A percentile compares a stretch with the other conserved stretches of the same genome.
Conservation (phyloP, 352 stramenopile species). For the Phytophthora citricola region DNA sequence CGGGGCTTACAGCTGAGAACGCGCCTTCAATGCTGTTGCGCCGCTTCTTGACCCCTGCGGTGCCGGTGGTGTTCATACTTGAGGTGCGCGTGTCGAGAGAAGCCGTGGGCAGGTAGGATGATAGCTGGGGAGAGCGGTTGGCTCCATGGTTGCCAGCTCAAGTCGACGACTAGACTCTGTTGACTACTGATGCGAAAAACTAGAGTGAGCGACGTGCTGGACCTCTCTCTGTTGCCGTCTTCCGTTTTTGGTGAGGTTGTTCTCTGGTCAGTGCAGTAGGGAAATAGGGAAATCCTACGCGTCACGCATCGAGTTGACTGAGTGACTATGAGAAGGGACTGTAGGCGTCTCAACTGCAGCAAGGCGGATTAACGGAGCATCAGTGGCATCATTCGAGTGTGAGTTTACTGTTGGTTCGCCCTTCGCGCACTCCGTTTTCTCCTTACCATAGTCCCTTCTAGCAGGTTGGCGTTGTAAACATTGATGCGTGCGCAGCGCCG, state of each 20-base stretch:
- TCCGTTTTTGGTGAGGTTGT: constrained; percentile 11
- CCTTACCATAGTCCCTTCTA: constrained; percentile 13
- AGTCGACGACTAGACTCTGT: background rate
- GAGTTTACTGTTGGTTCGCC: constrained; percentile 22
- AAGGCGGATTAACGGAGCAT: constrained; percentile 19
- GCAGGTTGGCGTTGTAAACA: constrained; percentile 18
- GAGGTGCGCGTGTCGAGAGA: constrained; percentile 17
- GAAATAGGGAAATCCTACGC: constrained; percentile 12
- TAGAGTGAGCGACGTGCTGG: constrained; percentile 21
- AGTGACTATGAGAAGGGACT: constrained; percentile 22
- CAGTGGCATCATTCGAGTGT: constrained; percentile 13
- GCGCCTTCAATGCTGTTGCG: constrained; percentile 32
- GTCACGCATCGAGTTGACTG: constrained; percentile 33
- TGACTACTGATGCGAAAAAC: constrained; percentile 8
- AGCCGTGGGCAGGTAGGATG: constrained; percentile 26
- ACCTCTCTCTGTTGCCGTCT: constrained; percentile 6
- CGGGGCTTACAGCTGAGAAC: constrained; percentile 20
- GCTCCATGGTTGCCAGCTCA: constrained; percentile 19
- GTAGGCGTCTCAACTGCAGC: constrained; percentile 16
- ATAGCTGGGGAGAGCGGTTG: constrained; percentile 22
- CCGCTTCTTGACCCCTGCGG: constrained; percentile 19
- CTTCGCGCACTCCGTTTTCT: constrained; percentile 6
- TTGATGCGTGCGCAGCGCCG: constrained; percentile 26
- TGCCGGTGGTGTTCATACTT: constrained; percentile 15
- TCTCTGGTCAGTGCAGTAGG: constrained; percentile 11